A percentile compares a stretch with the other conserved stretches of the same genome.
Conservation (phyloP, 2,329 filamentous ascomycete species). For the Penicillium aurantiogriseum region DNA sequence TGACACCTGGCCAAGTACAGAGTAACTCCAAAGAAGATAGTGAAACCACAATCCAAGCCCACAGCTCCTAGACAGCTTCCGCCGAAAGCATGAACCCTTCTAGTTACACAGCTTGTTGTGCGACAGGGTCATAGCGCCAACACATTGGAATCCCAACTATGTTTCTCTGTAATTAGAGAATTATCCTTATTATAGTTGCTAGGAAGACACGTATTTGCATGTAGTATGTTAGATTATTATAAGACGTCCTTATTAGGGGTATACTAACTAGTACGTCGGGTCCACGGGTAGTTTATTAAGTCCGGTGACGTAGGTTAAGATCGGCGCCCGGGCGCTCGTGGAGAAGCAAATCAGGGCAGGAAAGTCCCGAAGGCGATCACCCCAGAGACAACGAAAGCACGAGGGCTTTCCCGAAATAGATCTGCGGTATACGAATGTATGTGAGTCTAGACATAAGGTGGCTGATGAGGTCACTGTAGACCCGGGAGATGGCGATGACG, state of each 20-base stretch:
- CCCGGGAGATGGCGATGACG: not conserved
- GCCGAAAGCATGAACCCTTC: not conserved
- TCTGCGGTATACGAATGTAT: not conserved
- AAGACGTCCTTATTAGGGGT: not conserved
- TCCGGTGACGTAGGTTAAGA: not conserved
- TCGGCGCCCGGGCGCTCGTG: not conserved
- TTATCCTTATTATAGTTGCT: not conserved
- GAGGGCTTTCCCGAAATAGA: not conserved
- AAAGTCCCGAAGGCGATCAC: not conserved
- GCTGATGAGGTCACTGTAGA: slow-evolving; percentile 1
- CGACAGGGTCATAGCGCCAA: not conserved
- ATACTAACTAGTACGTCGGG: not conserved
- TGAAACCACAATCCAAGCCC: not conserved
- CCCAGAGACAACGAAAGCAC: not conserved
- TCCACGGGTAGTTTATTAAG: not conserved
- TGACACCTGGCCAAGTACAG: not conserved
- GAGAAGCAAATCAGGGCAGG: not conserved
- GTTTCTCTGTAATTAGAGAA: not conserved
- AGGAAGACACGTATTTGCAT: not conserved
- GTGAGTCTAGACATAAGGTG: not conserved
- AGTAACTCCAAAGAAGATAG: not conserved
- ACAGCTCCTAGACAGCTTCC: not conserved
- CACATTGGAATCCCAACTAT: not conserved
- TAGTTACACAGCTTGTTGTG: not conserved
- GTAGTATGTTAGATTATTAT: no score